Evolutionary conservation across 306 rosid species (phyloP).

Genomic region (Cucurbita pepo): DNA sequence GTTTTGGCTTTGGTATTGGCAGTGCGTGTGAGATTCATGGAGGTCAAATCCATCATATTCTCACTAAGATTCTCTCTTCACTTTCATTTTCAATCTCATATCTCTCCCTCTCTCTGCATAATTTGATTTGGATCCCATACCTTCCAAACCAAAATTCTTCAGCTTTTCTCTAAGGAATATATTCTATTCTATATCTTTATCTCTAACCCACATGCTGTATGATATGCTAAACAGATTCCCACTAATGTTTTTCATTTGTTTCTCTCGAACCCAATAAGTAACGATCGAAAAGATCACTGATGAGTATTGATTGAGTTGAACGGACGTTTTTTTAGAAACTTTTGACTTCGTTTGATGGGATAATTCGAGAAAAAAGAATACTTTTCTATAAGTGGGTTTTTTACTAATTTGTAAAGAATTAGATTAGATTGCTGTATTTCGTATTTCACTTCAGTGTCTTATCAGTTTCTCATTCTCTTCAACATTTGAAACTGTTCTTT

Average conservation of each 20-base stretch:
- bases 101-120: neutral
- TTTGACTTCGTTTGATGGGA: neutral
- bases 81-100: neutral
- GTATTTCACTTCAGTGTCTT: neutral
- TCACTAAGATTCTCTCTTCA: neutral
- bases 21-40: conserved; percentile 1
- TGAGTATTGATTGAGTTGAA: neutral
- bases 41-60: conserved; percentile 3
- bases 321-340: neutral
- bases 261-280: neutral
- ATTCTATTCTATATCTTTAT: neutral
- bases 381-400: no score
- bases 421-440: neutral
- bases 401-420: neutral
- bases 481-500: neutral
- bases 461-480: neutral
- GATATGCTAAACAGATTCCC: neutral
- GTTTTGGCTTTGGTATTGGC: conserved; percentile 3
- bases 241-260: neutral
- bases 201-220: neutral
- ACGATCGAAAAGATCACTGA: neutral
- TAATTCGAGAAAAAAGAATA: no score
- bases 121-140: neutral
- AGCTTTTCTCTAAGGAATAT: neutral
- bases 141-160: neutral